Base-by-base conservation (phyloP, 805 yeast genomes). In the Metschnikowia chrysomelidarum region DNA sequence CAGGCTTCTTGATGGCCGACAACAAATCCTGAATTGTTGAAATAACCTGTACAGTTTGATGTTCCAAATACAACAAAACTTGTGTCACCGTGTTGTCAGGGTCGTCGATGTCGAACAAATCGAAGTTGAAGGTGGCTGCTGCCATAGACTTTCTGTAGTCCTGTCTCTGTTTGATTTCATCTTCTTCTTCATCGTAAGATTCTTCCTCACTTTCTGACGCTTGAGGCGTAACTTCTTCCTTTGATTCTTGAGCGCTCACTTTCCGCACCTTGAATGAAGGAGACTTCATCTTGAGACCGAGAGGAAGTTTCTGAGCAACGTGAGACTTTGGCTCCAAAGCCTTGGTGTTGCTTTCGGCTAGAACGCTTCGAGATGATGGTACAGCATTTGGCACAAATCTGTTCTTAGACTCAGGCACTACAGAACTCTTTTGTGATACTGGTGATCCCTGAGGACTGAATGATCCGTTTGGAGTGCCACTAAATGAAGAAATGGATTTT, bases 31-130 rank as follows among this genome's bases (percentile, higher is more conserved):
- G 96, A 48, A 89, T 89, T 0, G 96, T 86, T 10, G 88, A 76
- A 30, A 91, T 89, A 2, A 91, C 96, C 51, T 84, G 84, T 12
- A 86, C 89, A 0, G 97, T 89, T 62, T 89, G 96, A 59, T 87
- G 95, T 57, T 91, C 98, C 51, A 91, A 70, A 56, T 88, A 91
- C 19, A 80, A 69, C 50, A 89, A 75, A 40, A 91, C 77, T 51
- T 87, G 94, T 6, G 87, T 78, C 44, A 89, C 71, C 1, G 96
- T 84, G 56, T 87, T 86, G 53, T 89, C 97, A 1, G 95, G 95
- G 51, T 87, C 85, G 38, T 81, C 82, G 34, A 85, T 80, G 60
- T 86, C 87, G 59, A 85, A 87, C 21, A 80, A 75, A 38, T 82
- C 84, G 34, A 85, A 69, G 58, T 82, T 82, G 60, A 82, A 84